These are phyloP conservation scores for Rhodotorula sp. DNA, from an alignment of 1,284 basidiomycete genomes.

Conservation along the genomic window DNA sequence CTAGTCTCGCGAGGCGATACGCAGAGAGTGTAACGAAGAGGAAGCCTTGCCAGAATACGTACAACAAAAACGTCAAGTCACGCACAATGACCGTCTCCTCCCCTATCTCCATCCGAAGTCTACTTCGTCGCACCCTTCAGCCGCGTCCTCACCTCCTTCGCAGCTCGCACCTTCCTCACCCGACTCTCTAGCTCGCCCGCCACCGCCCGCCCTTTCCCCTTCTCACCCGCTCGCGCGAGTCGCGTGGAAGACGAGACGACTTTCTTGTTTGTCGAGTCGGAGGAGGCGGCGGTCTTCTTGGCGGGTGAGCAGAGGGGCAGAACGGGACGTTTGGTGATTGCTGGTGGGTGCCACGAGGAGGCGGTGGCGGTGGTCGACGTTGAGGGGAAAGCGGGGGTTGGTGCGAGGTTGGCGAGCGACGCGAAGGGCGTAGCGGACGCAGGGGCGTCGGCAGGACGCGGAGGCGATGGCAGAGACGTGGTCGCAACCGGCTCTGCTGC, in stretches of 20 bases:
- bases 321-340: neutral
- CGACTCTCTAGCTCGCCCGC: conserved; percentile 2
- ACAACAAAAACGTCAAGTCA: neutral
- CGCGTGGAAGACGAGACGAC: neutral
- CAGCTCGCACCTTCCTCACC: conserved; percentile 13
- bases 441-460: neutral
- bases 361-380: too few relatives aligned
- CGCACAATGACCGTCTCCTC: neutral
- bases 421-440: neutral
- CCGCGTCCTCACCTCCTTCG: neutral
- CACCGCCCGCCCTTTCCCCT: neutral
- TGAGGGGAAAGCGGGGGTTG: neutral
- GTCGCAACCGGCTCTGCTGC: too few relatives aligned
- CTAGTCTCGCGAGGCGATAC: neutral
- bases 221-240: neutral
- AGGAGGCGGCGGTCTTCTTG: neutral
- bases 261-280: neutral
- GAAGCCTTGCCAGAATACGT: conserved; percentile 2
- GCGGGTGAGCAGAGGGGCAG: neutral
- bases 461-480: neutral
- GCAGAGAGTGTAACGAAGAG: too few relatives aligned
- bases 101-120: too few relatives aligned
- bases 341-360: too few relatives aligned
- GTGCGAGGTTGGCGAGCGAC: neutral
- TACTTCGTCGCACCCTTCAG: too few relatives aligned